Percentiles rank a stretch among this genome's conserved stretches.
phyloP scores from a whole-genome alignment of 208 protist genomes.

The Trypanosoma avium region DNA sequence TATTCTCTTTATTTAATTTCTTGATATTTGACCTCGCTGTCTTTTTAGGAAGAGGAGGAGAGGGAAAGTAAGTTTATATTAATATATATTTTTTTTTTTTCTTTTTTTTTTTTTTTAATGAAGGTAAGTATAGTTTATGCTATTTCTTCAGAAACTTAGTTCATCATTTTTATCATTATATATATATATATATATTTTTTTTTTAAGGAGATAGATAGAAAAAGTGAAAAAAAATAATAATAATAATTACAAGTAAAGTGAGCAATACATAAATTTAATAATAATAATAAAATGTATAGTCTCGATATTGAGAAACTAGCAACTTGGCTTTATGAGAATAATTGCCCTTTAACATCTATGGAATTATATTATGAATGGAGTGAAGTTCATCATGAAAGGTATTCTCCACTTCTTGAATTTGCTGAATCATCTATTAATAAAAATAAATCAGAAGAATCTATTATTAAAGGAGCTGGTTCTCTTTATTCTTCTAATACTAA shows the following conservation, averaged over 20 bases:
- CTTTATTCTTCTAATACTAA: not conserved
- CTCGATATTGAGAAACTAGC: slow-evolving; percentile 28
- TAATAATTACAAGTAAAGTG: no score
- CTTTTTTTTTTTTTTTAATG: slow-evolving; percentile 1
- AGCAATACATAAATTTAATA: slow-evolving; percentile 1
- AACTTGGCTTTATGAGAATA: slow-evolving; percentile 31
- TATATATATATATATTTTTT: not conserved
- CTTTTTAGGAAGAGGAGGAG: no score
- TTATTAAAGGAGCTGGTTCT: not conserved
- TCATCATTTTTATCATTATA: not conserved
- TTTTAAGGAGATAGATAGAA: not conserved
- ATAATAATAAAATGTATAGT: not conserved
- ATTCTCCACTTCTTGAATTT: slow-evolving; percentile 10
- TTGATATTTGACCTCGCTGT: slow-evolving; percentile 1
- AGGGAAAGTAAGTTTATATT: not conserved
- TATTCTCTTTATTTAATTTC: not conserved
- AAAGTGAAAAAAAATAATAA: not conserved
- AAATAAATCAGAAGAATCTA: not conserved
- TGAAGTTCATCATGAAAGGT: slow-evolving; percentile 6
- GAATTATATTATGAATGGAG: slow-evolving; percentile 40
- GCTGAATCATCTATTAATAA: not conserved
- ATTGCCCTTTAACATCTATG: slow-evolving; percentile 31
- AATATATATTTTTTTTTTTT: not conserved
- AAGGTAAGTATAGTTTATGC: not conserved
- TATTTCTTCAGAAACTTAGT: not conserved